These are phyloP conservation scores for Hsuehochloa calcarea DNA, from an alignment of 176 grass and related monocot genomes.

Conservation along the genomic window DNA sequence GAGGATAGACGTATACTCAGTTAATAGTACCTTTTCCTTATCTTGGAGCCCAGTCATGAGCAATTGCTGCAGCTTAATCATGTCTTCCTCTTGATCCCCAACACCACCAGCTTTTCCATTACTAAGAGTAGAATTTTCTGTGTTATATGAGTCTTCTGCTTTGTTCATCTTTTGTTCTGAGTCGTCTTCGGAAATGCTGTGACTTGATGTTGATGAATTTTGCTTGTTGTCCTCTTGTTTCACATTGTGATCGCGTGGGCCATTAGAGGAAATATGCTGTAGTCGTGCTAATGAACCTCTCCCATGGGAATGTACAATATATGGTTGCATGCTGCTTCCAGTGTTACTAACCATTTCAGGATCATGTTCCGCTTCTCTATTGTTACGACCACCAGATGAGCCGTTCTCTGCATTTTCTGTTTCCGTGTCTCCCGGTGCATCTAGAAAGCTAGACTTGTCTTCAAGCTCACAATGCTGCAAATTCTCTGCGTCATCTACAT, in stretches of 20 bases:
- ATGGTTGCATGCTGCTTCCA: slow-evolving; percentile 2
- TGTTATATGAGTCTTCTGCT: slow-evolving; percentile 11
- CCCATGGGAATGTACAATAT: slow-evolving; percentile 17
- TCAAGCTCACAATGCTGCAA: background rate
- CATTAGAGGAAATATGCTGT: slow-evolving; percentile 1
- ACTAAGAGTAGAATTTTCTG: slow-evolving; percentile 3
- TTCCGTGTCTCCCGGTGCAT: slow-evolving; percentile 20
- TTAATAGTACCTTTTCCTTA: slow-evolving; percentile 57
- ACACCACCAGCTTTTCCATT: slow-evolving; percentile 1
- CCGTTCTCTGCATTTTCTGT: background rate
- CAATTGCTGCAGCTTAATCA: slow-evolving; percentile 42
- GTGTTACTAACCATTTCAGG: background rate
- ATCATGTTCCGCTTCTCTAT: slow-evolving; percentile 15
- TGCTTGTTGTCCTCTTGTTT: slow-evolving; percentile 22
- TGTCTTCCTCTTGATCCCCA: slow-evolving; percentile 28
- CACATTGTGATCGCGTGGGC: background rate
- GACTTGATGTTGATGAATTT: slow-evolving; percentile 6
- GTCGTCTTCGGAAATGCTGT: background rate
- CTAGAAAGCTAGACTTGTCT: slow-evolving; percentile 1
- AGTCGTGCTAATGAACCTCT: slow-evolving; percentile 1
- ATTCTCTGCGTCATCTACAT: slow-evolving; percentile 13
- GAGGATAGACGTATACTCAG: slow-evolving; percentile 61
- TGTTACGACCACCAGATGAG: slow-evolving; percentile 10
- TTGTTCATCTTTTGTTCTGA: slow-evolving; percentile 18
- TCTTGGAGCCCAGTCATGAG: slow-evolving; percentile 56